Conservation (phyloP, 768 basidiomycete species). For the Hydnum rufescens region DNA sequence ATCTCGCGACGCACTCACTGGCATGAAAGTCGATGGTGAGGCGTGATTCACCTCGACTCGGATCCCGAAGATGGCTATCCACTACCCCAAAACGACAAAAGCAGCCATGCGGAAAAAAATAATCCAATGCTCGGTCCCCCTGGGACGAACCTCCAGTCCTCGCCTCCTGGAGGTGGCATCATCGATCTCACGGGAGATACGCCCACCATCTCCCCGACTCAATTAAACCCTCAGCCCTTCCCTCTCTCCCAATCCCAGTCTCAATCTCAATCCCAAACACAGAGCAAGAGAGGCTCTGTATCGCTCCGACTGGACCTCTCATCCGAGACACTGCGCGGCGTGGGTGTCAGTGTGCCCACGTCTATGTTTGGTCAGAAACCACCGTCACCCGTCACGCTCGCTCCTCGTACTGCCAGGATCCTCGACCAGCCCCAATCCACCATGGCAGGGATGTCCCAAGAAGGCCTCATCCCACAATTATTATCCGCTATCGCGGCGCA, state of each 20-base stretch:
- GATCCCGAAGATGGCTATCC: neutral
- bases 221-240: neutral
- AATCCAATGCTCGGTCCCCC: neutral
- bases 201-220: neutral
- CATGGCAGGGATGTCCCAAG: neutral
- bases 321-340: neutral
- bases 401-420: neutral
- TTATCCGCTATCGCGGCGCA: neutral
- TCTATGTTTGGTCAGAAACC: neutral
- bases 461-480: neutral
- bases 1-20: neutral
- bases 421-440: neutral
- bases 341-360: too few species aligned
- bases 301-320: neutral
- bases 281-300: neutral
- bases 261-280: neutral
- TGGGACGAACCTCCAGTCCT: neutral
- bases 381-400: neutral
- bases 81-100: neutral
- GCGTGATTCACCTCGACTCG: neutral
- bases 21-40: neutral
- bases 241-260: neutral
- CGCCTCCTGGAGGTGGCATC: neutral
- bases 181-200: too few species aligned
- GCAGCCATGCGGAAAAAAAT: neutral